Evolutionary conservation across 2,329 filamentous ascomycete genomes (phyloP).

Genomic region (Sporothrix brasiliensis): DNA sequence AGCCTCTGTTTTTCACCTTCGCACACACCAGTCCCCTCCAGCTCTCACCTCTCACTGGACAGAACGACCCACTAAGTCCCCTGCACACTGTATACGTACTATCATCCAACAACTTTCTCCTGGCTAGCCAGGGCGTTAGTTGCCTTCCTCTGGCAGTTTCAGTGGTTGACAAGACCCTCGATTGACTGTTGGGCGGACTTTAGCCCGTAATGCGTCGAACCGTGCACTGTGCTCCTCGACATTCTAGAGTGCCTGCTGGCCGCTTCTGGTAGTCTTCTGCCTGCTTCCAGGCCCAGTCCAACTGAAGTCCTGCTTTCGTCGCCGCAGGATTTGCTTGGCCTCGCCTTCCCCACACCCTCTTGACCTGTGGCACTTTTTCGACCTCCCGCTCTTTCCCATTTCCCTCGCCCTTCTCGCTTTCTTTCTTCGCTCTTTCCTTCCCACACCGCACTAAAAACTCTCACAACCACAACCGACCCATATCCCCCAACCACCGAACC

Average conservation of each 20-base stretch:
- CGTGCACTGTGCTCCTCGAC: background rate
- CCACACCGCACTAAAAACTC: slow-evolving; percentile 27
- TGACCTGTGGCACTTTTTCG: slow-evolving; percentile 11
- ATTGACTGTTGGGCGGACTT: slow-evolving; percentile 6
- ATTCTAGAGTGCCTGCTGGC: background rate
- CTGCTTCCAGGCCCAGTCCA: slow-evolving; percentile 15
- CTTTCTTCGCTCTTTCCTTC: slow-evolving; percentile 22
- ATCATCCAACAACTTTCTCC: background rate
- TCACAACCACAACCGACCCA: slow-evolving; percentile 4
- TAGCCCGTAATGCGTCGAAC: background rate
- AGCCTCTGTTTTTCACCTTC: background rate
- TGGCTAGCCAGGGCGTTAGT: background rate
- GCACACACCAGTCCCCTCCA: background rate
- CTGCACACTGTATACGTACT: background rate
- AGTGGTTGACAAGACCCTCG: background rate
- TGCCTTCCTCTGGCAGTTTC: background rate
- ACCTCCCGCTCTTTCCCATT: slow-evolving; percentile 13
- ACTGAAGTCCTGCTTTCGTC: slow-evolving; percentile 21
- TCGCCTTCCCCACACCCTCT: slow-evolving; percentile 14
- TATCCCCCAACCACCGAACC: slow-evolving; percentile 22
- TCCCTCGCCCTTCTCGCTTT: slow-evolving; percentile 14
- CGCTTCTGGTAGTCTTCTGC: slow-evolving; percentile 26
- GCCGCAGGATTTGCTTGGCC: slow-evolving; percentile 9
- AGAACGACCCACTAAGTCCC: background rate
- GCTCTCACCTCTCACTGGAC: background rate